phyloP scores from a whole-genome alignment of 257 asterid genomes.

The Solanum chilense region DNA sequence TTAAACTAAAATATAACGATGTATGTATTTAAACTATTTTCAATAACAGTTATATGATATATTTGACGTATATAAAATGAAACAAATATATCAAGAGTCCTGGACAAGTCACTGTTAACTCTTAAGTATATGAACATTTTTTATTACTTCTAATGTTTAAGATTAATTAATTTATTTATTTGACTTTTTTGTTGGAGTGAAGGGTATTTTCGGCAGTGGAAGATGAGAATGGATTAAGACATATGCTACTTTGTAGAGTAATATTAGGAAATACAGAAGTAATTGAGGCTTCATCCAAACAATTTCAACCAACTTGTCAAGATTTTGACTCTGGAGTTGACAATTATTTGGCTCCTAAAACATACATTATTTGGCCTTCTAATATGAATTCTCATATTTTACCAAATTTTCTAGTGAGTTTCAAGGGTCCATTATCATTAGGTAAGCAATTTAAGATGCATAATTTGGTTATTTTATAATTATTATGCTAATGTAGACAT shows the following conservation, averaged over 20 bases:
- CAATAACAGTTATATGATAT: no score
- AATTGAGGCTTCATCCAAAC: conserved; percentile 21
- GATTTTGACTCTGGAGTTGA: conserved; percentile 42
- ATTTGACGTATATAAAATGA: no score
- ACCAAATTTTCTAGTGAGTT: conserved; percentile 24
- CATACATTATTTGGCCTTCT: conserved; percentile 29
- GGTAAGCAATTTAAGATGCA: not conserved
- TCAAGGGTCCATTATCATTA: not conserved
- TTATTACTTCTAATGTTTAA: no score
- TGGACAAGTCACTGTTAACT: no score
- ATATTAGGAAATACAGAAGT: conserved; percentile 35
- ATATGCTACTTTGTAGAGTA: conserved; percentile 40
- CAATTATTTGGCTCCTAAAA: conserved; percentile 22
- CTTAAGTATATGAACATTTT: no score
- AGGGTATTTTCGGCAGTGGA: conserved; percentile 19
- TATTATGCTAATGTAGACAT: not conserved
- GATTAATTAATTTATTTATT: not conserved
- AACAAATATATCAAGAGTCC: no score
- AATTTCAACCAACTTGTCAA: conserved; percentile 24
- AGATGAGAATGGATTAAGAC: conserved; percentile 40
- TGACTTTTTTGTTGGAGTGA: not conserved
- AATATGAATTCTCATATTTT: conserved; percentile 28
- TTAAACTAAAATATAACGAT: no score
- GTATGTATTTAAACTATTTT: no score
- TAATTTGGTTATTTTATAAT: not conserved